phyloP scores from a whole-genome alignment of 2,329 filamentous ascomycete genomes.

The Cadophora gregata region DNA sequence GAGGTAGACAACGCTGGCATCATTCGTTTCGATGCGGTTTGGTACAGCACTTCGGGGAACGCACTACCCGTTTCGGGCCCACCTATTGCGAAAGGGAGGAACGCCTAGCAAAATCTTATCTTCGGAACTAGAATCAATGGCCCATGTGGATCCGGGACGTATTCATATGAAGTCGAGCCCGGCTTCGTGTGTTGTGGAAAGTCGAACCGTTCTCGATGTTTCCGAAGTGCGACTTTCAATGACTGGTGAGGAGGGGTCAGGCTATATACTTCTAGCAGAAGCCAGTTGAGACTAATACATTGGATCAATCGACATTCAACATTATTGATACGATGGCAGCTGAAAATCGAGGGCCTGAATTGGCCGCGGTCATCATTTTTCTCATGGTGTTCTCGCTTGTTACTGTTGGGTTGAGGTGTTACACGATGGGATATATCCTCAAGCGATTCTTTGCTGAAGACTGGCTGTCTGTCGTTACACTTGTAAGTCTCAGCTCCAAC shows the following conservation, averaged over 20 bases:
- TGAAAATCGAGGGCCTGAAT: conserved; percentile 24
- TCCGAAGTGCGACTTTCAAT: background rate
- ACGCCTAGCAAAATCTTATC: background rate
- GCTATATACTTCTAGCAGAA: background rate
- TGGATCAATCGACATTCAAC: too few relatives aligned
- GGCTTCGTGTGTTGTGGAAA: background rate
- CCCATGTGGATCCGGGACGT: background rate
- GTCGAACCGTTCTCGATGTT: background rate
- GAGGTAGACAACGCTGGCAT: background rate
- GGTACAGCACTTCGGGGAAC: background rate
- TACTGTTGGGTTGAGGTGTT: conserved; percentile 49
- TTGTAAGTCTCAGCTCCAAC: conserved; percentile 45
- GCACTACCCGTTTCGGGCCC: background rate
- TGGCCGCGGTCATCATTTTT: conserved; percentile 29
- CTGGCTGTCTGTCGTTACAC: conserved; percentile 52
- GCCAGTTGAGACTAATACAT: background rate
- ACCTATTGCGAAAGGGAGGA: background rate
- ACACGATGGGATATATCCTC: conserved; percentile 51
- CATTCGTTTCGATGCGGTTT: background rate
- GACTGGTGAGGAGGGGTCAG: background rate
- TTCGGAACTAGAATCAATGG: background rate
- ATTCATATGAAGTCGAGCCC: background rate
- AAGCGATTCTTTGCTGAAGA: conserved; percentile 53
- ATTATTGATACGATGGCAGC: conserved; percentile 15
- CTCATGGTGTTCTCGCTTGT: conserved; percentile 46